Evolutionary conservation across 2,329 filamentous ascomycete genomes (phyloP).

Genomic region (Pseudocercospora pini-densiflorae): DNA sequence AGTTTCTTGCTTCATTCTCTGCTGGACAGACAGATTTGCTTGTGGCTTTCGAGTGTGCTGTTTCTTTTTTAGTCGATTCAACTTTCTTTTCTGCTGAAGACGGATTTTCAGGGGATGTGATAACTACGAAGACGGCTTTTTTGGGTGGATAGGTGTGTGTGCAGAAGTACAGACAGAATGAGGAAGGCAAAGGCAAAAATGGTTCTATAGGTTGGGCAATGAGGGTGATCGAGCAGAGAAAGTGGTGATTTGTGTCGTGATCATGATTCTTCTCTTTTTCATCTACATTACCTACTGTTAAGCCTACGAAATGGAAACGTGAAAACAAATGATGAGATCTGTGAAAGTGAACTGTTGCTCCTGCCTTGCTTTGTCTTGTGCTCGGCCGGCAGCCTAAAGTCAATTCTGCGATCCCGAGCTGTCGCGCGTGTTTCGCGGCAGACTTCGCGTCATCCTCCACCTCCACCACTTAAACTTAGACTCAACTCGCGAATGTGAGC

Average conservation of each 20-base stretch:
- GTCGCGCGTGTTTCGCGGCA: not conserved
- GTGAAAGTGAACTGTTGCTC: not conserved
- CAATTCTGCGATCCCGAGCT: not conserved
- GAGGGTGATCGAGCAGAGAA: not conserved
- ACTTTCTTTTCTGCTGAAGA: not conserved
- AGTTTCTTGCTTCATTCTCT: conserved; percentile 12
- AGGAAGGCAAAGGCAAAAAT: not conserved
- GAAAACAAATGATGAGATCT: not conserved
- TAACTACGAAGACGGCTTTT: not conserved
- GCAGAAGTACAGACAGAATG: not conserved
- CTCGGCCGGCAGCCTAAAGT: not conserved
- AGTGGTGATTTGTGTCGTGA: not conserved
- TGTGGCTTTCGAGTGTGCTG: not conserved
- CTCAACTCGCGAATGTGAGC: conserved; percentile 14
- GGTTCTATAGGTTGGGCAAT: not conserved
- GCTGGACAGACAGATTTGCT: conserved; percentile 17
- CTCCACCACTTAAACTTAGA: conserved; percentile 2
- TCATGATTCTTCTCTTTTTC: not conserved
- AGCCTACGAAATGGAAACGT: not conserved
- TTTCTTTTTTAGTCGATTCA: not conserved
- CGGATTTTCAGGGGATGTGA: not conserved
- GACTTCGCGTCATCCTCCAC: conserved; percentile 11
- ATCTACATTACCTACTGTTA: not conserved
- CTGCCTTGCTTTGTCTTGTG: not conserved
- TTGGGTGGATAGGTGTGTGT: not conserved